Evolutionary conservation across 148 eudicot genomes (phyloP), one percentile per base, ranked within the genome.

Genomic region (Rhododendron simsii): DNA sequence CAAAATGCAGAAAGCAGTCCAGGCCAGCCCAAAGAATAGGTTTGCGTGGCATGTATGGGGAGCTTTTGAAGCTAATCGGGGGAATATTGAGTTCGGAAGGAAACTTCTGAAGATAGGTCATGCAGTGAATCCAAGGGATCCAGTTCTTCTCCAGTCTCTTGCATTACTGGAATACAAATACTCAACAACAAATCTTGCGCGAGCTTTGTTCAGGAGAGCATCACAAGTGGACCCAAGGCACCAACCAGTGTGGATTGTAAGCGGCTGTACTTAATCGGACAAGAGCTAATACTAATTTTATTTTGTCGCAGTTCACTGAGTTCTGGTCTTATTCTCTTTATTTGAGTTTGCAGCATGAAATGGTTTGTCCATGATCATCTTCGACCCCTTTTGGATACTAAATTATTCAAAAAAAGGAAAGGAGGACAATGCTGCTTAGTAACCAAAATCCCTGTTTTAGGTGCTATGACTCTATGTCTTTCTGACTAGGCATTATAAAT

Each of bases 21-120:
- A 93, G 87, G 98, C 99, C 7, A 97, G 99, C 88, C 99, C 98
- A 14, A 97, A 97, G 91, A 97, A 97, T 84, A 93, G 99, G 89
- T 97, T 97, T 87, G 98, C 98, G 26, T 97, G 99, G 99, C 99
- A 97, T 89, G 98, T 95, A 1, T 95, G 99, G 99, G 99, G 96
- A 78, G 88, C 94, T 18, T 97, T 94, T 87, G 99, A 97, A 91
- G 95, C 96, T 48, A 93, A 88, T 87, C 87, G 89, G 79, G 98
- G 93, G 44, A 91, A 90, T 80, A 84, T 93, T 59, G 98, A 93
- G 74, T 80, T 87, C 78, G 98, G 91, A 14, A 91, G 94, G 87
- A 97, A 95, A 85, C 95, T 97, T 89, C 73, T 97, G 33, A 94
- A 93, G 85, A 92, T 97, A 33, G 99, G 99, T 2, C 98, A 97